Evolutionary conservation across 371 early-diverging fungal genomes (phyloP).

Genomic region (Coemansia sp.): DNA sequence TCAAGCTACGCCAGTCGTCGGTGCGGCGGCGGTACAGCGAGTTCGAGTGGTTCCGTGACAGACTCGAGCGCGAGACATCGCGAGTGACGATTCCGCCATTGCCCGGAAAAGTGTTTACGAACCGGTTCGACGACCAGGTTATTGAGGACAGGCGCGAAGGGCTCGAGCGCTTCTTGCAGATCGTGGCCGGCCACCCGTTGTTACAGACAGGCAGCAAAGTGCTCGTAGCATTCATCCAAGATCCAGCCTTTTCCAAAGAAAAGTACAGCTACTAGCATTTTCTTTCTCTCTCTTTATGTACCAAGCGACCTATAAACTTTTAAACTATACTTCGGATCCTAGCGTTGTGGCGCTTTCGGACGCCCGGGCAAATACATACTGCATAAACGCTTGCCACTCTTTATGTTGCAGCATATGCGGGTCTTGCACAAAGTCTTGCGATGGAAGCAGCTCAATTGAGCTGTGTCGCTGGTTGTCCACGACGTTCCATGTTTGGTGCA

Average conservation of each 20-base stretch:
- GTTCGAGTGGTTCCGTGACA: constrained; percentile 97
- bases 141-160: constrained; percentile 90
- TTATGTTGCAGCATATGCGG: not conserved
- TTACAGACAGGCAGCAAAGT: constrained; percentile 96
- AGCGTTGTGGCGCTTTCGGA: not conserved
- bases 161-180: constrained; percentile 92
- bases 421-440: not conserved
- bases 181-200: constrained; percentile 95
- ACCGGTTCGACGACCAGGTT: constrained; percentile 91
- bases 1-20: constrained; percentile 80
- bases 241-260: constrained; percentile 79
- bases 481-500: constrained; percentile 42
- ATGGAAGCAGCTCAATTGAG: constrained; percentile 28
- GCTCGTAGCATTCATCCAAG: constrained; percentile 92
- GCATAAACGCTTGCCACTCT: constrained; percentile 18
- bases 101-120: constrained; percentile 96
- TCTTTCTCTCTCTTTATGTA: not conserved
- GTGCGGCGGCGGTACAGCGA: constrained; percentile 96
- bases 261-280: constrained; percentile 53
- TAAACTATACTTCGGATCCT: not conserved
- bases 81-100: constrained; percentile 94
- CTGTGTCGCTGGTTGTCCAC: constrained; percentile 33
- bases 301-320: not conserved
- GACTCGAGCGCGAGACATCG: constrained; percentile 84
- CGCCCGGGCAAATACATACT: constrained; percentile 7